These are phyloP conservation scores for Rhodamnia rubescens DNA, from an alignment of 345 rosid genomes.

Conservation along the genomic window DNA sequence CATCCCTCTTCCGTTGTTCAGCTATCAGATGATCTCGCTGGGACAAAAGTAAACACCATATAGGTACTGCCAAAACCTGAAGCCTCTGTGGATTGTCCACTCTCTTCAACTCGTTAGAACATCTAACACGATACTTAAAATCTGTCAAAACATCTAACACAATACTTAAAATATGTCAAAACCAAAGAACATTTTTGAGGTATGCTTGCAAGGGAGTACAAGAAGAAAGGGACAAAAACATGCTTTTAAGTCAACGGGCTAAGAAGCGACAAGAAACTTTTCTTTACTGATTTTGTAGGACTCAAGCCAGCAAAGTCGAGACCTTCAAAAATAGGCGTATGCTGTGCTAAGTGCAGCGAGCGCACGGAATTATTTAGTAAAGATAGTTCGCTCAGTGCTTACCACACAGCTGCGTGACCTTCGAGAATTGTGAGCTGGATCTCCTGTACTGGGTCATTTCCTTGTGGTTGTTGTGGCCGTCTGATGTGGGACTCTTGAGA, in stretches of 20 bases:
- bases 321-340: slow-evolving; percentile 11
- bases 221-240: too few species aligned
- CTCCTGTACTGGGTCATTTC: too few species aligned
- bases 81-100: not conserved
- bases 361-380: slow-evolving; percentile 16
- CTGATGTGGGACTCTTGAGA: too few species aligned
- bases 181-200: not conserved
- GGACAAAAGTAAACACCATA: not conserved
- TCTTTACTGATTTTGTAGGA: not conserved
- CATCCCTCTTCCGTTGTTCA: not conserved
- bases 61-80: not conserved
- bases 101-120: not conserved
- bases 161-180: not conserved
- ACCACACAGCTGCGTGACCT: too few species aligned
- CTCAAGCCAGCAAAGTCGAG: not conserved
- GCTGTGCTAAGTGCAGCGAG: slow-evolving; percentile 8
- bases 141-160: not conserved
- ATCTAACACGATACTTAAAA: not conserved
- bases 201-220: too few species aligned
- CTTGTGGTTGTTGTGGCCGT: too few species aligned
- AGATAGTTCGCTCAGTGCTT: too few species aligned
- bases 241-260: fast-evolving
- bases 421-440: too few species aligned
- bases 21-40: not conserved
- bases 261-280: not conserved